A percentile compares a stretch with the other conserved stretches of the same genome.
These are phyloP conservation scores for Macadamia integrifolia DNA, from an alignment of 164 flowering plant genomes.

Conservation along the genomic window DNA sequence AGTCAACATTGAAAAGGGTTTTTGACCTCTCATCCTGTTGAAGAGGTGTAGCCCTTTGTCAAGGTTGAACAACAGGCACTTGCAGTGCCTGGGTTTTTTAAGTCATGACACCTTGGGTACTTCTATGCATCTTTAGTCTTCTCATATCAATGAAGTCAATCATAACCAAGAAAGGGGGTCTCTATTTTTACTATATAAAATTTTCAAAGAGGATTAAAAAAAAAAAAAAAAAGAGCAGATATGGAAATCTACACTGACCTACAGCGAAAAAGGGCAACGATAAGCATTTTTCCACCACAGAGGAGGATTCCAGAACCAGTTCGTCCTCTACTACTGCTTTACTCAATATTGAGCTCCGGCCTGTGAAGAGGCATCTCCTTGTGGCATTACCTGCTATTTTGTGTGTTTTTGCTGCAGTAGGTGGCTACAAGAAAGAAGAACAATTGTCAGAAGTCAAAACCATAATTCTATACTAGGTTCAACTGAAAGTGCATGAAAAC, in stretches of 20 bases:
- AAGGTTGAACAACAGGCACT: conserved; percentile 2
- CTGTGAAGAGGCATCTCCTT: conserved; percentile 5
- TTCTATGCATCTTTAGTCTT: no score
- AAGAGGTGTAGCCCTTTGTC: neutral
- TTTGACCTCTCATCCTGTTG: neutral
- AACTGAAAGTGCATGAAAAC: no score
- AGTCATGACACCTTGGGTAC: no score
- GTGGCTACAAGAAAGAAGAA: conserved; percentile 20
- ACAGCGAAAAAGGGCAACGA: conserved; percentile 4
- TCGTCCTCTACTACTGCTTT: conserved; percentile 9
- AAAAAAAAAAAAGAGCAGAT: neutral
- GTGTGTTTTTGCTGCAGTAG: conserved; percentile 21
- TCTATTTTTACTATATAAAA: no score
- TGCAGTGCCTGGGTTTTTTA: no score
- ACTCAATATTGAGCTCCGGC: conserved; percentile 15
- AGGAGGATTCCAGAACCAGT: conserved; percentile 7
- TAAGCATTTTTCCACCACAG: conserved; percentile 8
- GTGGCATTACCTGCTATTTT: conserved; percentile 11
- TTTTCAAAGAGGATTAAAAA: neutral
- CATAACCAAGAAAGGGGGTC: neutral
- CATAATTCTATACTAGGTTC: no score
- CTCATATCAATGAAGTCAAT: no score
- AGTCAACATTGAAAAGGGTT: no score
- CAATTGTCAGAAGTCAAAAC: no score
- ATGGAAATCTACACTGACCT: conserved; percentile 20